Conservation (phyloP, 2,329 filamentous ascomycete species). For the Clarireedia homoeocarpa region DNA sequence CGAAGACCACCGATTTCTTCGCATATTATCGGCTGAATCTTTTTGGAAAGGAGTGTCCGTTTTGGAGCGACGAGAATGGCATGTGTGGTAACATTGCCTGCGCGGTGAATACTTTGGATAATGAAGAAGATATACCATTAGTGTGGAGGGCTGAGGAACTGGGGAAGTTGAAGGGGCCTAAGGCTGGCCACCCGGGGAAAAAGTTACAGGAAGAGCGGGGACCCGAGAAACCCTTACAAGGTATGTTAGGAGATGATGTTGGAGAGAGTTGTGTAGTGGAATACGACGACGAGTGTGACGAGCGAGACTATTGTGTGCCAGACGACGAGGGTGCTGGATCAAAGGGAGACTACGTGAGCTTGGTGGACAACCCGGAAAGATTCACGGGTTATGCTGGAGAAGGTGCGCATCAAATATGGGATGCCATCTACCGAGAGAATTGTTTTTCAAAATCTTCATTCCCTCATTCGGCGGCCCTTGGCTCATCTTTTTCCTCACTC, state of each 20-base stretch:
- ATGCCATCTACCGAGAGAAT: constrained; percentile 94
- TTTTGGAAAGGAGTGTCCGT: constrained; percentile 89
- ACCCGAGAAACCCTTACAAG: constrained; percentile 67
- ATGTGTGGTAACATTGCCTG: constrained; percentile 97
- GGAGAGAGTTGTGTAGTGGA: constrained; percentile 96
- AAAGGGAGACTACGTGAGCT: constrained; percentile 93
- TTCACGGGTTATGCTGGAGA: constrained; percentile 91
- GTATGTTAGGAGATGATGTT: constrained; percentile 74
- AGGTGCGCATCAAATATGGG: constrained; percentile 85
- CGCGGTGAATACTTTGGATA: constrained; percentile 88
- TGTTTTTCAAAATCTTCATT: constrained; percentile 73
- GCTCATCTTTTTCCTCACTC: constrained; percentile 30
- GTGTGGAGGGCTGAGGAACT: constrained; percentile 90
- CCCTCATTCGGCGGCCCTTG: constrained; percentile 49
- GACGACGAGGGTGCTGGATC: constrained; percentile 82
- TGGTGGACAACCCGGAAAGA: constrained; percentile 86
- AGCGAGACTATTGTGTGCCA: constrained; percentile 91
- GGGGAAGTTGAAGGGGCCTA: constrained; percentile 84
- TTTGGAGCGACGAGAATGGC: constrained; percentile 88
- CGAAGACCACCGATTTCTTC: constrained; percentile 89
- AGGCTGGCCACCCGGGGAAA: constrained; percentile 79
- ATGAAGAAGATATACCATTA: constrained; percentile 85
- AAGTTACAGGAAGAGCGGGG: constrained; percentile 61
- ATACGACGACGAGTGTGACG: constrained; percentile 94
- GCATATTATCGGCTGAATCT: constrained; percentile 94